Base-by-base conservation (phyloP, 805 yeast species). In the Debaryomyces castellii region DNA sequence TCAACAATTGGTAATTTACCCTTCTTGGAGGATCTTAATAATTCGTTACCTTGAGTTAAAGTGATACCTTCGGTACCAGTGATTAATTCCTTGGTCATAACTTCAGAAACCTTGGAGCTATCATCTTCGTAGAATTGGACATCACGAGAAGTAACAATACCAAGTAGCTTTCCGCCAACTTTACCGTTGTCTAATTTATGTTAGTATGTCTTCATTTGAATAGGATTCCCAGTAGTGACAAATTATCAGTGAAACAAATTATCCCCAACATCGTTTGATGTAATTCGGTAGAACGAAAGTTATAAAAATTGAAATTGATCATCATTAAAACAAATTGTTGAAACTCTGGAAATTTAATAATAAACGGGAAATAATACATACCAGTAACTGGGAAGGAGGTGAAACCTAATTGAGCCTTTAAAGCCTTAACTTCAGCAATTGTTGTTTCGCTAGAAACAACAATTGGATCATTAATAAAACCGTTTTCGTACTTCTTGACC, bases 221-320 rank as follows among this genome's bases (percentile, higher is more conserved):
- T 3, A 21, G 11, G 6, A 35, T 18, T 35, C 16, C 38, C 24
- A 9, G 5, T 35, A 4, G 21, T 16, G 22, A 12, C 27, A 37
- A 21, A 22, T 8, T 30, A 37, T 37, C 40, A 37, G 82, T 59
- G 61, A 41, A 65, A 60, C 62, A 67, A 58, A 54, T 66, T 85
- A 58, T 90, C 97, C 95, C 72, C 97, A 89, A 81, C 96, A 87
- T 90, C 94, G 96, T 86, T 84, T 83, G 94, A 87, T 86, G 96
- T 62, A 71, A 65, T 35, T 85, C 97, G 96, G 98, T 85, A 92
- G 99, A 92, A 92, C 98, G 99, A 92, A 92, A 92, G 98, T 92
- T 90, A 88, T 77, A 67, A 64, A 67, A 59, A 58, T 53, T 54
- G 44, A 57, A 42, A 61, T 63, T 63, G 63, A 77, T 83, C 87